Conservation (phyloP, 2,329 filamentous ascomycete genomes). For the Colletotrichum sp. region DNA sequence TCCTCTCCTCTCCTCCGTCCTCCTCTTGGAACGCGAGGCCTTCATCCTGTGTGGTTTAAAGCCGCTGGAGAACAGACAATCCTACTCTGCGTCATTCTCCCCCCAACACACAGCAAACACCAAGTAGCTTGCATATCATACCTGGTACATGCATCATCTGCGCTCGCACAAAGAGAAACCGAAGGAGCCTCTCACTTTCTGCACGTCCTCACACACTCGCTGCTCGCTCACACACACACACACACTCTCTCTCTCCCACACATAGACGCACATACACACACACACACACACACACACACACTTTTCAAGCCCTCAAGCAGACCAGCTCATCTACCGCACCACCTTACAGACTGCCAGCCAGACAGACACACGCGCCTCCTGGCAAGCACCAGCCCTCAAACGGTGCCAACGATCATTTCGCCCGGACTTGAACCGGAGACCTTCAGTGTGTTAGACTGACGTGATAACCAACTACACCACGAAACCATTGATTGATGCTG, state of each 20-base stretch:
- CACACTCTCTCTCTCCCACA: not conserved
- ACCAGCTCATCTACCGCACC: not conserved
- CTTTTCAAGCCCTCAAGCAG: not conserved
- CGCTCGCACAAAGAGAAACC: not conserved
- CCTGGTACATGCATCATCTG: not conserved
- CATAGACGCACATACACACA: not conserved
- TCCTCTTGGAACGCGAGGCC: not conserved
- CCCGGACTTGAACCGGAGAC: conserved; percentile 21
- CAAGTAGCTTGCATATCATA: not conserved
- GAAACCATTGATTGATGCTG: not conserved
- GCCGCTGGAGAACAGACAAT: not conserved
- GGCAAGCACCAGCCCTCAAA: conserved; percentile 17
- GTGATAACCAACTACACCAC: conserved; percentile 52
- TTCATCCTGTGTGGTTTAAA: not conserved
- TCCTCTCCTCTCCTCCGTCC: not conserved
- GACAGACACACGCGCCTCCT: conserved; percentile 14
- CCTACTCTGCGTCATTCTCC: not conserved
- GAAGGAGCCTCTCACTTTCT: not conserved
- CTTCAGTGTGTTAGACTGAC: conserved; percentile 47
- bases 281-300: not conserved
- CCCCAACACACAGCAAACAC: not conserved
- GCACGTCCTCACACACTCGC: not conserved
- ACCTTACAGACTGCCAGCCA: not conserved
- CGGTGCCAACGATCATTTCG: conserved; percentile 15
- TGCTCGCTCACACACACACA: not conserved